phyloP scores from a whole-genome alignment of 164 flowering plant genomes.

The Aristolochia californica region DNA sequence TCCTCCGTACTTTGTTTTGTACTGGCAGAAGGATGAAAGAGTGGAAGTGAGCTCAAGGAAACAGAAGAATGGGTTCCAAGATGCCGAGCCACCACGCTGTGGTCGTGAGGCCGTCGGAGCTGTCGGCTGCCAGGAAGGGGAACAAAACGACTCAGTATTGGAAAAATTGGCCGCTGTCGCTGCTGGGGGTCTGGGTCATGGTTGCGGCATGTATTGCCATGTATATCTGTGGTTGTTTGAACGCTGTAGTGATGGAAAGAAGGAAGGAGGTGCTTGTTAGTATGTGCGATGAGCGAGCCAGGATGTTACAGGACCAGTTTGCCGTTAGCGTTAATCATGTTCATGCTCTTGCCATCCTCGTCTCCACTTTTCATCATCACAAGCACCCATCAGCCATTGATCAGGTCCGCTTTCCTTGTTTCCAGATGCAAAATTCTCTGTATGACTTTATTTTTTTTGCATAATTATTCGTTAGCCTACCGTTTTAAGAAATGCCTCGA shows the following conservation, averaged over 20 bases:
- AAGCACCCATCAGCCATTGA: slow-evolving; percentile 82
- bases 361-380: slow-evolving; percentile 76
- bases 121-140: slow-evolving; percentile 3
- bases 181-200: slow-evolving; percentile 38
- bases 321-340: slow-evolving; percentile 92
- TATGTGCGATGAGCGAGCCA: slow-evolving; percentile 84
- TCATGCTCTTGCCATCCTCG: slow-evolving; percentile 78
- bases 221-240: slow-evolving; percentile 29
- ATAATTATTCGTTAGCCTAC: no score
- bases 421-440: no score
- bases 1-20: slow-evolving; percentile 5
- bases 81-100: slow-evolving; percentile 18
- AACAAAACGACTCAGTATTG: background rate
- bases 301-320: slow-evolving; percentile 92
- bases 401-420: slow-evolving; percentile 51
- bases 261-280: slow-evolving; percentile 57
- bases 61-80: slow-evolving; percentile 13
- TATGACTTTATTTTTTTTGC: no score
- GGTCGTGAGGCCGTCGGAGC: slow-evolving; percentile 18
- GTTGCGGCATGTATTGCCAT: slow-evolving; percentile 18
- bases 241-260: slow-evolving; percentile 37
- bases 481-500: no score
- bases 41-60: slow-evolving; percentile 4
- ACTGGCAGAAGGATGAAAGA: slow-evolving; percentile 7
- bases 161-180: background rate